Evolutionary conservation across 2,329 filamentous ascomycete genomes (phyloP).

Genomic region (Fusarium caatingaense): DNA sequence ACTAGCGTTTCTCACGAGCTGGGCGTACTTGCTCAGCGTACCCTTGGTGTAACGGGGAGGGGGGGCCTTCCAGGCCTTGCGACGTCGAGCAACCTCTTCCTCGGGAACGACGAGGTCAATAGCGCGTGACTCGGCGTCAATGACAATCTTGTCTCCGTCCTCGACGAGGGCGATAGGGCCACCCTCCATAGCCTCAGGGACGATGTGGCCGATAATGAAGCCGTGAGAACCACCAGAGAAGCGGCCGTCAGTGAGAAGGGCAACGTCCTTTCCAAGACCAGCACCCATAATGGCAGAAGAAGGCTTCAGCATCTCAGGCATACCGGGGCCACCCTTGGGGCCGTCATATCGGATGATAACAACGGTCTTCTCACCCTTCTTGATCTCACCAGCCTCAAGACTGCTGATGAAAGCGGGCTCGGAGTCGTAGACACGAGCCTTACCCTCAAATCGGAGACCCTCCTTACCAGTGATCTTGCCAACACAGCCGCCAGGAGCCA

Average conservation of each 20-base stretch:
- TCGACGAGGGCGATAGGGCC: constrained; percentile 86
- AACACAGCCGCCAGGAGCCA: constrained; percentile 87
- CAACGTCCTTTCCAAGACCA: constrained; percentile 79
- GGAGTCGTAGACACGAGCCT: constrained; percentile 84
- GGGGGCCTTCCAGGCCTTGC: constrained; percentile 71
- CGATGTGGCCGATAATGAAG: constrained; percentile 88
- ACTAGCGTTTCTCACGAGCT: constrained; percentile 68
- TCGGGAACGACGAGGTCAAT: constrained; percentile 75
- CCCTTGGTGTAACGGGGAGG: constrained; percentile 69
- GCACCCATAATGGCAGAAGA: constrained; percentile 93
- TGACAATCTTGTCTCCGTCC: constrained; percentile 83
- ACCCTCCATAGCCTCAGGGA: constrained; percentile 86
- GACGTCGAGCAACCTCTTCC: constrained; percentile 69
- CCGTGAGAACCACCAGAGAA: constrained; percentile 87
- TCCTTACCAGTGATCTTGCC: constrained; percentile 97
- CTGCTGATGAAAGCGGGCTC: constrained; percentile 84
- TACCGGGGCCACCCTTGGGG: constrained; percentile 91
- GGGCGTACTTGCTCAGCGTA: constrained; percentile 77
- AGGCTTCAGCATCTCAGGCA: constrained; percentile 97
- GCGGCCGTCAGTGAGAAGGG: constrained; percentile 78
- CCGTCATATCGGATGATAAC: constrained; percentile 94
- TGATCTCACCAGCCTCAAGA: constrained; percentile 80
- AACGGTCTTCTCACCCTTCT: constrained; percentile 87
- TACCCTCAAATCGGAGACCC: constrained; percentile 83
- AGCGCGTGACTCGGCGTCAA: constrained; percentile 81